Base-by-base conservation (phyloP, 1,284 basidiomycete genomes). In the Binderoboletus segoi region DNA sequence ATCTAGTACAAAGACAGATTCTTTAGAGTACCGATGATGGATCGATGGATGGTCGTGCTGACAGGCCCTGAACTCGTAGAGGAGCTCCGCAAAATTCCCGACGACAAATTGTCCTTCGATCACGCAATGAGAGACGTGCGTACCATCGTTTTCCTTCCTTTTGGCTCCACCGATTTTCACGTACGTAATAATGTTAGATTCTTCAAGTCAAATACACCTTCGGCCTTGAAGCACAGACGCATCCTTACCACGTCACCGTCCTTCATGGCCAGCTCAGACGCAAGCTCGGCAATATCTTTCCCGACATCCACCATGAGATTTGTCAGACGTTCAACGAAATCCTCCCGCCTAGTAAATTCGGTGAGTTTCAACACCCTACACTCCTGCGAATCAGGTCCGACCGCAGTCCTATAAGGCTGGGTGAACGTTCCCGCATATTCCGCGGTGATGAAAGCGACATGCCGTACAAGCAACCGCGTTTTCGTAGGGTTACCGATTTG, bases 401-500 rank as follows among this genome's bases (percentile, higher is more conserved):
- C 60, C 48, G 15, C 33, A 49, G n/a, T 23, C 41, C 32, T 18
- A 28, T 47, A 45, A 70, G 75, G 59, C 35, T 75, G 74, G 75
- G 58, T 64, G 21, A 65, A 58, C 20, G 54, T 75, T 26, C 54
- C 64, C 38, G 67, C 66, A 32, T 67, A 69, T 54, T 54, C 63
- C 54, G 61, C 66, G 56, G 64, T 67, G 44, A 65, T 68, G 65
- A 65, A 68, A 48, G 64, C 73, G 41, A 70, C 75, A 53, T 73
- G 72, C 60, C 73, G 77, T 61, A 65, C 67, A 53, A 75, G 69
- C 51, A 80, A 75, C 55, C 76, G 79, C 32, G 57, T 76, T 35
- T 80, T 81, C 53, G 76, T 81, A n/a, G 79, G 80, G 8, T 49
- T 71, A 13, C 73, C 75, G 10, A 45, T 76, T 32, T 79, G 79